Evolutionary conservation across 83 land plant genomes (phyloP).

Genomic region (Diphasiastrum complanatum): DNA sequence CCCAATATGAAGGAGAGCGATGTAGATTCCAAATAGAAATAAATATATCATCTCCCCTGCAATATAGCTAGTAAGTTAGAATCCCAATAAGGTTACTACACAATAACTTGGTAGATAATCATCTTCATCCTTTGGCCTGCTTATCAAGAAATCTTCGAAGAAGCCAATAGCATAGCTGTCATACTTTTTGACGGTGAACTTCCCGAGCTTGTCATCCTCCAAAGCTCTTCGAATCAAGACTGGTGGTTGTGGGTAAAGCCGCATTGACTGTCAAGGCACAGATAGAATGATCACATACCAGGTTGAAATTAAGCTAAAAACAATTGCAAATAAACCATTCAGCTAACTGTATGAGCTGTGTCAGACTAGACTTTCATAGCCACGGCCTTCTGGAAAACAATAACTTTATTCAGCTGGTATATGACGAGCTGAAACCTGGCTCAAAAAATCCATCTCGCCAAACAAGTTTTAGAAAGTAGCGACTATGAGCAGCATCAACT

Average conservation of each 20-base stretch:
- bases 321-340: not conserved
- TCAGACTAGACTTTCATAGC: too few relatives aligned
- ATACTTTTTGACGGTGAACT: slow-evolving; percentile 63
- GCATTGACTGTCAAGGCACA: slow-evolving; percentile 57
- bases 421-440: too few relatives aligned
- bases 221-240: slow-evolving; percentile 84
- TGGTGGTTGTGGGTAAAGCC: slow-evolving; percentile 98
- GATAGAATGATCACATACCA: not conserved
- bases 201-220: slow-evolving; percentile 68
- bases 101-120: too few relatives aligned
- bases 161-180: not conserved
- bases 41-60: slow-evolving; percentile 93
- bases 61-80: too few relatives aligned
- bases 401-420: too few relatives aligned
- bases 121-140: too few relatives aligned
- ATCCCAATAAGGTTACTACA: too few relatives aligned
- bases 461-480: too few relatives aligned
- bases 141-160: not conserved
- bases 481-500: too few relatives aligned
- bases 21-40: slow-evolving; percentile 94
- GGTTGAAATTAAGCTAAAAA: not conserved
- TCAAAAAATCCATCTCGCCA: too few relatives aligned
- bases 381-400: too few relatives aligned
- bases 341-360: not conserved
- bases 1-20: slow-evolving; percentile 68